phyloP scores from a whole-genome alignment of 2,329 filamentous ascomycete genomes.

The Cercospora brassicicola region DNA sequence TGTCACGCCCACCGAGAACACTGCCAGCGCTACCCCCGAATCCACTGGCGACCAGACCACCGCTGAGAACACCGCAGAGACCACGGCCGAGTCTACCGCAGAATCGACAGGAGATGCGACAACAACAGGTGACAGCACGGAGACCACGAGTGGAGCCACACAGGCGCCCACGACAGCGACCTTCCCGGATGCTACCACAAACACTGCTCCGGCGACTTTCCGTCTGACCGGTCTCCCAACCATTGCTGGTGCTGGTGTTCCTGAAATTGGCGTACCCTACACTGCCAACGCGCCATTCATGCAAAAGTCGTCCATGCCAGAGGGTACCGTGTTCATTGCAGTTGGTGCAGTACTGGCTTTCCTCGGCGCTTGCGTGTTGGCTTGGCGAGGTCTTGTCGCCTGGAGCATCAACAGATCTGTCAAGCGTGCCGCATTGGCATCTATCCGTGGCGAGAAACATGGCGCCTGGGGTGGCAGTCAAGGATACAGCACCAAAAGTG shows the following conservation, averaged over 20 bases:
- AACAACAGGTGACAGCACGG: constrained; percentile 25
- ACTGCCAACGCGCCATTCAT: constrained; percentile 86
- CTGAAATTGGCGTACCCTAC: constrained; percentile 74
- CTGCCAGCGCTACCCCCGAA: constrained; percentile 19
- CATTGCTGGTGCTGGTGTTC: constrained; percentile 59
- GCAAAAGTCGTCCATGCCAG: constrained; percentile 78
- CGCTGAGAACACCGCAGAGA: constrained; percentile 19
- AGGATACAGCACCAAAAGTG: constrained; percentile 23
- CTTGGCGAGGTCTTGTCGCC: constrained; percentile 84
- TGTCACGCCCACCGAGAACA: constrained; percentile 13
- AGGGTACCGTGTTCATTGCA: constrained; percentile 94
- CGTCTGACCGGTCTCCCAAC: constrained; percentile 52
- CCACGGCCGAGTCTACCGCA: constrained; percentile 24
- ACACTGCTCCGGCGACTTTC: constrained; percentile 30
- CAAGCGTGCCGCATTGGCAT: constrained; percentile 75
- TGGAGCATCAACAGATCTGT: constrained; percentile 92
- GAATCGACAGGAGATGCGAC: constrained; percentile 27
- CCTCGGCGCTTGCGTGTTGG: constrained; percentile 75
- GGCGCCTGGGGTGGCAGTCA: constrained; percentile 37
- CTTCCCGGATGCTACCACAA: constrained; percentile 27
- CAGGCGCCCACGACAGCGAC: constrained; percentile 14
- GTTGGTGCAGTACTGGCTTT: constrained; percentile 86
- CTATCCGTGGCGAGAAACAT: constrained; percentile 52
- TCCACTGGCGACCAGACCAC: constrained; percentile 16
- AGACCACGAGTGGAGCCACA: constrained; percentile 28